A percentile compares a stretch with the other conserved stretches of the same genome.
phyloP scores from a whole-genome alignment of 176 grass and related monocot species.

The Juncus inflexus region DNA sequence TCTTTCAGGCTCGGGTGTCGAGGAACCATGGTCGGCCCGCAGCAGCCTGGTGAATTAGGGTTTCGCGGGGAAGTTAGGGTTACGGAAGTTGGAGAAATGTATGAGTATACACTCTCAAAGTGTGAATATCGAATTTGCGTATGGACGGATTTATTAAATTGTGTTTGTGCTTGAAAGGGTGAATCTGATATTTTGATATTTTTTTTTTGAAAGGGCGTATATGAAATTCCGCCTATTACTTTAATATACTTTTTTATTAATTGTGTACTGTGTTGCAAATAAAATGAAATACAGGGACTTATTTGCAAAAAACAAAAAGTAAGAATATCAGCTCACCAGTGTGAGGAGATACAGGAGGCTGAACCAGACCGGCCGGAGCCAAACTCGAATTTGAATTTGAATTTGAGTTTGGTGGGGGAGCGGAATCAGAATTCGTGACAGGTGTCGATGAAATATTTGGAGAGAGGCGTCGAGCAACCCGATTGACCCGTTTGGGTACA shows the following conservation, averaged over 20 bases:
- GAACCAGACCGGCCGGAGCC: conserved; percentile 20
- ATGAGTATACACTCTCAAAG: too few species aligned
- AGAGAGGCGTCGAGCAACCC: conserved; percentile 8
- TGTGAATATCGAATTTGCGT: too few species aligned
- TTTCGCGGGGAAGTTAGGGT: not conserved
- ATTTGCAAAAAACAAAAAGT: conserved; percentile 9
- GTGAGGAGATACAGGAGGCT: conserved; percentile 27
- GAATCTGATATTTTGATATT: too few species aligned
- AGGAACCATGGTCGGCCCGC: conserved; percentile 80
- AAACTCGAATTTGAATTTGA: conserved; percentile 26
- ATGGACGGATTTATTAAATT: too few species aligned
- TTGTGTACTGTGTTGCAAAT: too few species aligned
- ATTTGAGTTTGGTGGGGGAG: conserved; percentile 15
- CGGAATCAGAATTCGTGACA: conserved; percentile 20
- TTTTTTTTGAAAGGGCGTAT: too few species aligned
- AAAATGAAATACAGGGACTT: not conserved
- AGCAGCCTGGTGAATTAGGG: conserved; percentile 52
- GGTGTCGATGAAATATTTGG: conserved; percentile 7
- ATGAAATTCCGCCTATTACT: too few species aligned
- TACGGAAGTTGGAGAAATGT: too few species aligned
- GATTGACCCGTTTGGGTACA: not conserved
- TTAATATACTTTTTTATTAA: too few species aligned
- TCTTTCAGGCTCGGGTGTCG: conserved; percentile 40
- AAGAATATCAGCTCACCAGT: conserved; percentile 17
- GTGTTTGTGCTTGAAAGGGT: too few species aligned